Evolutionary conservation across 2,329 filamentous ascomycete species (phyloP).

Genomic region (Monosporascus sp.): DNA sequence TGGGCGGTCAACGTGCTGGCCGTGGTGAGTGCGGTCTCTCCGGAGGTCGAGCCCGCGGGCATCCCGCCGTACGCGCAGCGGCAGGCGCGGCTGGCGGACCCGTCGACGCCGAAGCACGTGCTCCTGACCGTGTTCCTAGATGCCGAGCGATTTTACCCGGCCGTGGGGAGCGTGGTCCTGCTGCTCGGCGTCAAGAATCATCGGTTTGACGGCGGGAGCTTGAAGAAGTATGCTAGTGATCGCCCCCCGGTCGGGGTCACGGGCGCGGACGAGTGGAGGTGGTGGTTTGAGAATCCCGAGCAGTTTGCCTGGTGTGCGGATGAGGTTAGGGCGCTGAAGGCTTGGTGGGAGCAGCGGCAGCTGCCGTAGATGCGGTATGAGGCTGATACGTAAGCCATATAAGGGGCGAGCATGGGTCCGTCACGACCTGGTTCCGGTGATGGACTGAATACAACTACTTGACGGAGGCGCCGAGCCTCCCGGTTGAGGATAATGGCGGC

Average conservation of each 20-base stretch:
- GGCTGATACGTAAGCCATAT: too few relatives aligned
- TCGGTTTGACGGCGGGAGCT: slow-evolving; percentile 41
- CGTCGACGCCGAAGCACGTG: slow-evolving; percentile 47
- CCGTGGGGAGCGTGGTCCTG: slow-evolving; percentile 44
- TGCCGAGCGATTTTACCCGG: slow-evolving; percentile 41
- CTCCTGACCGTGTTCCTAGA: slow-evolving; percentile 51
- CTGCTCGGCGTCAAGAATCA: slow-evolving; percentile 55
- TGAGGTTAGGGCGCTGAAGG: slow-evolving; percentile 37
- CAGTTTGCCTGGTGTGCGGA: slow-evolving; percentile 41
- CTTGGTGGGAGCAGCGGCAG: slow-evolving; percentile 35
- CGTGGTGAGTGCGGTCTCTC: slow-evolving; percentile 40
- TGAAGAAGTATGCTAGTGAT: slow-evolving; percentile 39
- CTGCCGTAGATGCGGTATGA: too few relatives aligned
- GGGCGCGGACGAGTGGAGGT: slow-evolving; percentile 17
- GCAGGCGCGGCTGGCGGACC: slow-evolving; percentile 46
- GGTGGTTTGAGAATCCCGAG: slow-evolving; percentile 48
- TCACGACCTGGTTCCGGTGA: too few relatives aligned
- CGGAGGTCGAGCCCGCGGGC: slow-evolving; percentile 41
- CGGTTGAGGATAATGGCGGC: too few relatives aligned
- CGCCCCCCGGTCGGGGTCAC: slow-evolving; percentile 15
- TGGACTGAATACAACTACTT: too few relatives aligned
- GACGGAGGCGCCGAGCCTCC: too few relatives aligned
- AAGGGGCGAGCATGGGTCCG: too few relatives aligned
- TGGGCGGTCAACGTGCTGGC: slow-evolving; percentile 53
- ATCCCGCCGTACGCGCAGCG: slow-evolving; percentile 47